A percentile compares a stretch with the other conserved stretches of the same genome.
Conservation (phyloP, 345 rosid genomes). For the Brassica juncea region DNA sequence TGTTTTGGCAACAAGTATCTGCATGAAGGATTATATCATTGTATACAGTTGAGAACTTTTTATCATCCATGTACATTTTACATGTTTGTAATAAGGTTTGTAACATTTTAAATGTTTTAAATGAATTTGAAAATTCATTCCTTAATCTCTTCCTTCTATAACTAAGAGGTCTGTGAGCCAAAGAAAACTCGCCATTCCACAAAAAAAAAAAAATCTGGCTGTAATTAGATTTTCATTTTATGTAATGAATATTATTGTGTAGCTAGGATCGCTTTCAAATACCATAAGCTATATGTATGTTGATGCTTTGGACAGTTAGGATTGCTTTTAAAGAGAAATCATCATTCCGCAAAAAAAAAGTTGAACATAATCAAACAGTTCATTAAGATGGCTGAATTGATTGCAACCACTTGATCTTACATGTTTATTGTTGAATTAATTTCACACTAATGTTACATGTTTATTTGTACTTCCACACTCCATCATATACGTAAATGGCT, state of each 20-base stretch:
- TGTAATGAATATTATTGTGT: too few species aligned
- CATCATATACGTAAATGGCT: not conserved
- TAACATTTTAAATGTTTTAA: not conserved
- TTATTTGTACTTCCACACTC: not conserved
- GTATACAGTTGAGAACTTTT: not conserved
- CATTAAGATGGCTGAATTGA: not conserved
- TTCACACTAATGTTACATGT: conserved; percentile 5
- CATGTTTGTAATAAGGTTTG: not conserved
- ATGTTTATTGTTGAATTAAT: conserved; percentile 2
- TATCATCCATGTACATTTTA: not conserved
- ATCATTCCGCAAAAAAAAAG: not conserved
- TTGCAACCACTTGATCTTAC: conserved; percentile 25
- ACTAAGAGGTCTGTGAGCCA: not conserved
- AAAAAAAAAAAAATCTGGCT: not conserved
- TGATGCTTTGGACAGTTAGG: not conserved
- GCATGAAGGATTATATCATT: not conserved
- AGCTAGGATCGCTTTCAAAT: not conserved
- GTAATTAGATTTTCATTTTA: not conserved
- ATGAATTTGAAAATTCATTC: not conserved
- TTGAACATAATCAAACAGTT: not conserved
- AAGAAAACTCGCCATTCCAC: not conserved
- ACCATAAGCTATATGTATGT: not conserved
- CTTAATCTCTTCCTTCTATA: not conserved
- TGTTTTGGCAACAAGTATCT: not conserved
- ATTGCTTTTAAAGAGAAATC: conserved; percentile 13